Percentiles rank a stretch among this genome's conserved stretches.
phyloP scores from a whole-genome alignment of 2,329 filamentous ascomycete genomes.

The Neonectria sp. region DNA sequence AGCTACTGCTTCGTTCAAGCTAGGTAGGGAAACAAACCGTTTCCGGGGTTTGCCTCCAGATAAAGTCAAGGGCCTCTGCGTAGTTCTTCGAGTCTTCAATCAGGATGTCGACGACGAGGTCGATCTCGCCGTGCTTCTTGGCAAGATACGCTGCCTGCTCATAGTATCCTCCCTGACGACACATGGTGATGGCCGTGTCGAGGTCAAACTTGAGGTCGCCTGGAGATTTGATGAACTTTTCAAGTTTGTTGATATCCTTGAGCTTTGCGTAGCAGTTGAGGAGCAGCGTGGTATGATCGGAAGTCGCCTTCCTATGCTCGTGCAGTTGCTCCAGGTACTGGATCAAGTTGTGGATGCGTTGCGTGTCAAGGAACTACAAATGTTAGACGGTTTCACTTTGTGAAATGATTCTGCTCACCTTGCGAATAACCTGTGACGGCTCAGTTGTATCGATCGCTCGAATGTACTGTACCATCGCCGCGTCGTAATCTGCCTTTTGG shows the following conservation, averaged over 20 bases:
- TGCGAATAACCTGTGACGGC: constrained; percentile 95
- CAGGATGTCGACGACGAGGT: constrained; percentile 94
- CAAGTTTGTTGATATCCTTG: constrained; percentile 96
- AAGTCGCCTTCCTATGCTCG: constrained; percentile 91
- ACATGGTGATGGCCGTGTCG: constrained; percentile 98
- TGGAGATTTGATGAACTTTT: constrained; percentile 96
- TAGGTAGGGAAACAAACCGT: constrained; percentile 66
- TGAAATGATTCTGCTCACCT: constrained; percentile 63
- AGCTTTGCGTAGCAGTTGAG: constrained; percentile 98
- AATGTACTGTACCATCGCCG: constrained; percentile 99
- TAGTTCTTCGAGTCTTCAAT: constrained; percentile 97
- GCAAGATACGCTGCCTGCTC: constrained; percentile 97
- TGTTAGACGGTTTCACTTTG: constrained; percentile 46
- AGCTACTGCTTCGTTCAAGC: constrained; percentile 39
- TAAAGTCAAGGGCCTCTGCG: constrained; percentile 88
- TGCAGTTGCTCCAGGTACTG: constrained; percentile 97
- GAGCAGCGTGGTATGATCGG: constrained; percentile 94
- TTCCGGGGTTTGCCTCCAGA: constrained; percentile 88
- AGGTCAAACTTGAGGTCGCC: constrained; percentile 96
- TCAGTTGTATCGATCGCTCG: constrained; percentile 97
- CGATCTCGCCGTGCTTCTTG: constrained; percentile 93
- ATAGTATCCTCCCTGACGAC: constrained; percentile 95
- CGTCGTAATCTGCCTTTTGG: constrained; percentile 95
- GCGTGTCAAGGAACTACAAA: constrained; percentile 88
- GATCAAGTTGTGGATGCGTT: constrained; percentile 97